Base-by-base conservation (phyloP, 768 basidiomycete species). In the Rhodosporidiobolus odoratus region DNA sequence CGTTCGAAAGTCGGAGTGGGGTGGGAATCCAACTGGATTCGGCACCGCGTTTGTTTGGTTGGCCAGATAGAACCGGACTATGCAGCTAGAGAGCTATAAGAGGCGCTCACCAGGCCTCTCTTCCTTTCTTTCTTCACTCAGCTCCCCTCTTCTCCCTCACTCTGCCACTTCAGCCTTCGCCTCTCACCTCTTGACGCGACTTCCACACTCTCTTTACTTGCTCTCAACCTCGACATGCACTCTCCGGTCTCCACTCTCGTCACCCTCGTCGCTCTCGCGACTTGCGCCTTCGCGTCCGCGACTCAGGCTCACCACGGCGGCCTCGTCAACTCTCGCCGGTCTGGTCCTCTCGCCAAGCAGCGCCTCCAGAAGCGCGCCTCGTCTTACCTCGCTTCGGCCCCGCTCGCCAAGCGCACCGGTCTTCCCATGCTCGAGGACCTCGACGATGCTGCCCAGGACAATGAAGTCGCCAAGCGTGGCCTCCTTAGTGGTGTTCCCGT, bases 271-370 rank as follows among this genome's bases (percentile, higher is more conserved):
- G 58, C 66, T 23, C 58, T 50, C 5, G 38, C 48, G 3, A 41
- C 58, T n/a, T 38, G 35, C 37, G 21, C 58, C 27, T 30, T 59
- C 57, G 47, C 65, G 19, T 59, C 65, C 16, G 35, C 57, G 9
- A 38, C 57, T 12, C 43, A 34, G 13, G 17, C 45, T 2, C 4
- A 4, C 17, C 17, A 9, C 27, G 9, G 4, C 27, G 15, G 10
- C 52, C 27, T 2, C 17, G 1, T 45, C 23, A 6, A 25, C 45
- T 48, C 56, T 8, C 64, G 64, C 25, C 64, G 64, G 19, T 57
- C 56, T 35, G 64, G 64, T n/a, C 64, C 64, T 13, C 64, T 65
- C 64, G 41, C 64, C 45, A 65, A 65, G 34, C 64, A 65, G 43
- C 64, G 64, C 32, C 54, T 65, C 19, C 64, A 65, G 34, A 65